A percentile compares a stretch with the other conserved stretches of the same genome.
Evolutionary conservation across 225 moss, liverwort and hornwort genomes (phyloP).

Genomic region (Rhytidiadelphus loreus): DNA sequence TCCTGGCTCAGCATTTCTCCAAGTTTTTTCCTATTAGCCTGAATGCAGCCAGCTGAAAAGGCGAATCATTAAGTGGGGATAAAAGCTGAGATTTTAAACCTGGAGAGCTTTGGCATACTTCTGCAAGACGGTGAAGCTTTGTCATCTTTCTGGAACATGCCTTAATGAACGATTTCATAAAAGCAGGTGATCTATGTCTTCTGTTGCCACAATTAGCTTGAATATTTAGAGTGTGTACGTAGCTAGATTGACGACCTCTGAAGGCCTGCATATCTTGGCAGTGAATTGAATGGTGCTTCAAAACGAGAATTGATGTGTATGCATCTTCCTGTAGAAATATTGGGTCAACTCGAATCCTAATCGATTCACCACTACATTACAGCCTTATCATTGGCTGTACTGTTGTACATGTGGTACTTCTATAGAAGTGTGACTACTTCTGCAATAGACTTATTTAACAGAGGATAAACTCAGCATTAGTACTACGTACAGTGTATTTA

Average conservation of each 20-base stretch:
- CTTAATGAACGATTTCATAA: background rate
- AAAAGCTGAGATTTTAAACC: background rate
- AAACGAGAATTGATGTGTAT: background rate
- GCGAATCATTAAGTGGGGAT: background rate
- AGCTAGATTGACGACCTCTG: background rate
- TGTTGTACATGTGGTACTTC: constrained; percentile 7
- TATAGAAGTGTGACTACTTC: background rate
- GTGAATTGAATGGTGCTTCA: background rate
- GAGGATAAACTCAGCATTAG: constrained; percentile 8
- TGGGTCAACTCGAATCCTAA: background rate
- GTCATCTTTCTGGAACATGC: background rate
- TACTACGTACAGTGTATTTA: constrained; percentile 18
- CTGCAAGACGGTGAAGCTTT: background rate
- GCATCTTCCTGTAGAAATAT: background rate
- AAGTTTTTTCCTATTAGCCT: background rate
- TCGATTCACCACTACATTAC: background rate
- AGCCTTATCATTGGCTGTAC: background rate
- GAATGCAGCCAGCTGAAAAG: background rate
- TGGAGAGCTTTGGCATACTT: background rate
- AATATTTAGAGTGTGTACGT: background rate
- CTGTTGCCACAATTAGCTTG: background rate
- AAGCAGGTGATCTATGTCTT: background rate
- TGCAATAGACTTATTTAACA: constrained; percentile 1
- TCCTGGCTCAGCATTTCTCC: background rate
- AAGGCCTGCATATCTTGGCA: background rate